phyloP scores from a whole-genome alignment of 78 protist species.

The Planoprotostelium fungivorum region DNA sequence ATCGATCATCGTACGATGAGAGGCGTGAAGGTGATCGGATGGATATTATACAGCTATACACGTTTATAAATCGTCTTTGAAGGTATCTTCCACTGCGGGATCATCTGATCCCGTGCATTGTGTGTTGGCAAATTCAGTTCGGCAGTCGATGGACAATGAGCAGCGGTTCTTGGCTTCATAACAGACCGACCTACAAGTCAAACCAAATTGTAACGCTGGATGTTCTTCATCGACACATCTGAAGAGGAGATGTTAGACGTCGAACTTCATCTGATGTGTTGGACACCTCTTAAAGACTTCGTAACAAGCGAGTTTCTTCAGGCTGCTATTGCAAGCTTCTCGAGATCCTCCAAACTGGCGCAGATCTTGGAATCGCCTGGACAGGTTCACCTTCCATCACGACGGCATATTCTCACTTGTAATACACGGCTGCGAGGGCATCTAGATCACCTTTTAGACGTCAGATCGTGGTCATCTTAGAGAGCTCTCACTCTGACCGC shows the following conservation, averaged over 20 bases:
- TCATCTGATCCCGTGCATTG: background rate
- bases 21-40: too few relatives aligned
- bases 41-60: too few relatives aligned
- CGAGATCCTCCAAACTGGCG: background rate
- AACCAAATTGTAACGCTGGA: background rate
- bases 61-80: background rate
- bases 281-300: background rate
- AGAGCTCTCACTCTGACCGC: background rate
- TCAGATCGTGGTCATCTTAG: background rate
- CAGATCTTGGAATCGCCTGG: background rate
- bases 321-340: background rate
- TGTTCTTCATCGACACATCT: background rate
- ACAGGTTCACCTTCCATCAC: background rate
- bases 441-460: background rate
- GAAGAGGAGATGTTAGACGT: background rate
- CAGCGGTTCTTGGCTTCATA: background rate
- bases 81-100: background rate
- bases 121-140: background rate
- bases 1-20: too few relatives aligned
- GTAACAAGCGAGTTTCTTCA: background rate
- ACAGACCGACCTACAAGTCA: background rate
- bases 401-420: background rate
- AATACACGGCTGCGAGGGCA: background rate
- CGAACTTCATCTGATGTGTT: background rate
- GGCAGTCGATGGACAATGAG: background rate